Evolutionary conservation across 1,284 basidiomycete genomes (phyloP).

Genomic region (Cerrena zonata): DNA sequence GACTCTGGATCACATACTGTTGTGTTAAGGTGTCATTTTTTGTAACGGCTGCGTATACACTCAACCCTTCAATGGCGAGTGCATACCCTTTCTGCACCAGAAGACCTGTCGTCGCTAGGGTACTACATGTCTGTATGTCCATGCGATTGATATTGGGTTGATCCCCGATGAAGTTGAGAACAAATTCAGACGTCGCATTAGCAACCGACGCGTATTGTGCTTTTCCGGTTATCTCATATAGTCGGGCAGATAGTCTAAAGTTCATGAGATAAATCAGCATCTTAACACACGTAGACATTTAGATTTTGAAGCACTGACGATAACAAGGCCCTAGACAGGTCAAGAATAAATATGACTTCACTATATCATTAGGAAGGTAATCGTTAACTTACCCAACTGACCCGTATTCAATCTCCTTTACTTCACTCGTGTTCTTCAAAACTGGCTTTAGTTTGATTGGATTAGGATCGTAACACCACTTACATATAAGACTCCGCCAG

Average conservation of each 20-base stretch:
- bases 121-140: conserved; percentile 1
- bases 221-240: conserved; percentile 6
- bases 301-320: neutral
- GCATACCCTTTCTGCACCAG: conserved; percentile 2
- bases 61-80: conserved; percentile 8
- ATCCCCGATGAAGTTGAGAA: neutral
- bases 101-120: neutral
- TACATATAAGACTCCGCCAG: neutral
- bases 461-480: neutral
- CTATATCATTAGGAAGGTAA: too few relatives aligned
- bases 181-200: conserved; percentile 4
- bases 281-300: too few relatives aligned
- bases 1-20: too few relatives aligned
- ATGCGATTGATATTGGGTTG: conserved; percentile 6
- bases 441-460: too few relatives aligned
- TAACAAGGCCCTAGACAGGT: conserved; percentile 2
- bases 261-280: neutral
- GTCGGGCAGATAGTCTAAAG: conserved; percentile 7
- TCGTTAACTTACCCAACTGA: neutral
- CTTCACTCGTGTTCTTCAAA: too few relatives aligned
- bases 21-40: too few relatives aligned
- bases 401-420: too few relatives aligned
- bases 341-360: too few relatives aligned
- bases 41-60: conserved; percentile 4
- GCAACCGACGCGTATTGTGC: conserved; percentile 1